phyloP scores from a whole-genome alignment of 495 filamentous ascomycete genomes.

The Tuber microsphaerosporum region DNA sequence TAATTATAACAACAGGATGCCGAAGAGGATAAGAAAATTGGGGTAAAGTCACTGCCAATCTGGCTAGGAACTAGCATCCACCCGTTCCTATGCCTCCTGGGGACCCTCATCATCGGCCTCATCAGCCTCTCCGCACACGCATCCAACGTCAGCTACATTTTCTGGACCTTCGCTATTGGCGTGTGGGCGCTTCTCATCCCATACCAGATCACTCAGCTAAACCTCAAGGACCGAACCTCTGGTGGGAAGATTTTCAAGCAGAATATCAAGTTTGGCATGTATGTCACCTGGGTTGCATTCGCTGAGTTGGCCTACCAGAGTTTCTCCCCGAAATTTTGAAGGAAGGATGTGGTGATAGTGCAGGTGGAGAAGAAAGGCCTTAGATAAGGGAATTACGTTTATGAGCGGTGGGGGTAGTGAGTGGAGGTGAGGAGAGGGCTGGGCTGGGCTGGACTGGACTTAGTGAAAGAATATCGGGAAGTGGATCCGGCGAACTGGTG shows the following conservation, averaged over 20 bases:
- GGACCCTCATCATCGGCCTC: slow-evolving; percentile 1
- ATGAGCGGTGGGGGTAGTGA: neutral
- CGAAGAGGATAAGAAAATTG: slow-evolving; percentile 8
- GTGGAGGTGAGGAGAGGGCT: neutral
- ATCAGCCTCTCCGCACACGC: neutral
- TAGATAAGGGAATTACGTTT: neutral
- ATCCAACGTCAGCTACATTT: slow-evolving; percentile 2
- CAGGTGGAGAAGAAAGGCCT: neutral
- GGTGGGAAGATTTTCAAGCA: slow-evolving; percentile 8
- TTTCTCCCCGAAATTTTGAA: neutral
- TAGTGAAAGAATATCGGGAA: neutral
- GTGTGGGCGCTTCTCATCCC: slow-evolving; percentile 4
- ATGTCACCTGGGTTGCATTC: slow-evolving; percentile 1
- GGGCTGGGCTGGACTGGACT: neutral
- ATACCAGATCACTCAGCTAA: neutral
- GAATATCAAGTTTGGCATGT: slow-evolving; percentile 6
- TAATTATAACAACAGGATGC: slow-evolving; percentile 7
- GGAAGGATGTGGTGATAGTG: neutral
- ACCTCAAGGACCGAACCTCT: slow-evolving; percentile 3
- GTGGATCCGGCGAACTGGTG: neutral
- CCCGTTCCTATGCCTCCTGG: neutral
- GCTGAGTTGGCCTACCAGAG: slow-evolving; percentile 4
- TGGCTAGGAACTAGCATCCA: neutral
- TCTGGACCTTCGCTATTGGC: slow-evolving; percentile 3
- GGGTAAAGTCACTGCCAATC: slow-evolving; percentile 4